A percentile compares a stretch with the other conserved stretches of the same genome.
Conservation (phyloP, 2,329 filamentous ascomycete genomes). For the Clathrospora elynae region DNA sequence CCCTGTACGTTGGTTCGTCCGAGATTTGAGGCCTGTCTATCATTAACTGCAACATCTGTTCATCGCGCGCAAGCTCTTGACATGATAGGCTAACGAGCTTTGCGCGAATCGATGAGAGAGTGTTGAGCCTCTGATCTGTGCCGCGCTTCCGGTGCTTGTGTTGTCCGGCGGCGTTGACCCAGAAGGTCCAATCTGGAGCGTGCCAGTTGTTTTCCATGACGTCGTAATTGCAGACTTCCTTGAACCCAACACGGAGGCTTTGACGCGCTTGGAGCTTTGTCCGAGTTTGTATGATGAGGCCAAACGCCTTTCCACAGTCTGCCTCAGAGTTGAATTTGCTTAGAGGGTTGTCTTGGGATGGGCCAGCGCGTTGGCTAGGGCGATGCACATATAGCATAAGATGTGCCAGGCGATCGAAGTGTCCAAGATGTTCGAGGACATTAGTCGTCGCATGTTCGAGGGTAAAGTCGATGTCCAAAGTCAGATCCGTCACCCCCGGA, state of each 20-base stretch:
- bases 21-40: no score
- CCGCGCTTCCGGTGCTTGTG: no score
- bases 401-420: neutral
- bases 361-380: neutral
- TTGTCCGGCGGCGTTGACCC: no score
- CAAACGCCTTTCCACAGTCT: neutral
- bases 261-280: neutral
- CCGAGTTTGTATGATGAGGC: neutral
- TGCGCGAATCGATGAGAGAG: no score
- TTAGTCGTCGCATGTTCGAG: neutral
- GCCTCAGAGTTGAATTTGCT: neutral
- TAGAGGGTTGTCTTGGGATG: neutral
- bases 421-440: neutral
- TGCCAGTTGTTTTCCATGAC: neutral
- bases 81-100: no score
- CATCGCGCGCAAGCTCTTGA: no score
- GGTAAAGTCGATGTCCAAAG: neutral
- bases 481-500: neutral
- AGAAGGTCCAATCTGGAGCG: neutral
- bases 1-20: no score
- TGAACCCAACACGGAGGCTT: neutral
- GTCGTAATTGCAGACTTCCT: neutral
- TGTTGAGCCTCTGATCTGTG: no score
- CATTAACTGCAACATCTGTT: no score
- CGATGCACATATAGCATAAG: neutral